Evolutionary conservation across 2,329 filamentous ascomycete genomes (phyloP).

Genomic region (Curvularia verruculosa): DNA sequence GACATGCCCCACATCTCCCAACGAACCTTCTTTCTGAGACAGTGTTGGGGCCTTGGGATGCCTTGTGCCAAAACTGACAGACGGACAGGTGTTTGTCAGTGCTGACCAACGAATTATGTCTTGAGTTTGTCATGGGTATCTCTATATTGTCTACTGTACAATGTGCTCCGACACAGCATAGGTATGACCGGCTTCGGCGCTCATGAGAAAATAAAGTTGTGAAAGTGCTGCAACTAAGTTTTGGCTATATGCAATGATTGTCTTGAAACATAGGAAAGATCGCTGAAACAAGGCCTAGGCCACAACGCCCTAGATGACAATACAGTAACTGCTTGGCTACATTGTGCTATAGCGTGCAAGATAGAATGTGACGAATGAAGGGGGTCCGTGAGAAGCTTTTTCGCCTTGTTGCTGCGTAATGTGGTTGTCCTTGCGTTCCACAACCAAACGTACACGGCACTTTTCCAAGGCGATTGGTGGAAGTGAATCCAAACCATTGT

Average conservation of each 20-base stretch:
- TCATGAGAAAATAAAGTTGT: neutral
- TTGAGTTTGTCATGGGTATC: neutral
- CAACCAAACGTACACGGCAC: neutral
- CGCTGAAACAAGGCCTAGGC: slow-evolving; percentile 2
- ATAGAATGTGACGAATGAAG: neutral
- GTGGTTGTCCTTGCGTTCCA: neutral
- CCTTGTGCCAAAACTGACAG: neutral
- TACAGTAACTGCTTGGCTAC: slow-evolving; percentile 1
- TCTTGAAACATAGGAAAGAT: slow-evolving; percentile 4
- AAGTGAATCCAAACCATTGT: neutral
- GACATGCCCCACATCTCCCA: slow-evolving; percentile 3
- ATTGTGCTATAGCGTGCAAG: neutral
- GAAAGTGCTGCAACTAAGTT: neutral
- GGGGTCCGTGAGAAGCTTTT: neutral
- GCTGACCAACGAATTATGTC: neutral
- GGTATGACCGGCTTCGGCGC: neutral
- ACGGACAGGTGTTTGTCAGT: neutral
- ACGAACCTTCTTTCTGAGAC: slow-evolving; percentile 7
- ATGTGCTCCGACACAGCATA: neutral
- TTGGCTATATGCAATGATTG: slow-evolving; percentile 4
- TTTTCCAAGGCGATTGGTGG: neutral
- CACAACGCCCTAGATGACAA: neutral
- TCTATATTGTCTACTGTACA: neutral
- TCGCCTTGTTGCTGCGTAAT: neutral
- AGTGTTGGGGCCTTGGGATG: neutral